These are phyloP conservation scores for Kwoniella sp. DNA, from an alignment of 768 basidiomycete genomes.

Conservation along the genomic window DNA sequence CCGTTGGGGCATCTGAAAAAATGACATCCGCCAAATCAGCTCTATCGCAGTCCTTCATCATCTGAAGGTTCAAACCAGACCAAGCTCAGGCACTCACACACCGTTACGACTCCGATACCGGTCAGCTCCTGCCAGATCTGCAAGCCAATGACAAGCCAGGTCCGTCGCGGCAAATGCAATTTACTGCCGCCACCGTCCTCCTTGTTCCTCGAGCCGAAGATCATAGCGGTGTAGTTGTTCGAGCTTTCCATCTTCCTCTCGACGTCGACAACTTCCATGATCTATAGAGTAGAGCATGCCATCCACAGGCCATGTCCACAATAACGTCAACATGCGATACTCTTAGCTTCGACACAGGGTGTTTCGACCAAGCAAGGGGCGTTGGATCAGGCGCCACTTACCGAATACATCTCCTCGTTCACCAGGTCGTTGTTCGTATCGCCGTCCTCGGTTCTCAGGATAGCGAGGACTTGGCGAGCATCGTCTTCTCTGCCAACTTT, in stretches of 20 bases:
- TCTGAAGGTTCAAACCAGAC: background rate
- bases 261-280: conserved; percentile 36
- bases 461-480: conserved; percentile 25
- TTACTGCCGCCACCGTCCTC: background rate
- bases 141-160: conserved; percentile 35
- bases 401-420: conserved; percentile 28
- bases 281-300: conserved; percentile 12
- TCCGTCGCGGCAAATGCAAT: conserved; percentile 19
- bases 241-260: conserved; percentile 21
- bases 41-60: no score
- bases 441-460: conserved; percentile 12
- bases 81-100: conserved; percentile 25
- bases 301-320: background rate
- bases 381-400: background rate
- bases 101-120: conserved; percentile 32
- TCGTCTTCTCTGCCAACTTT: conserved; percentile 40
- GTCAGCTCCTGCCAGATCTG: conserved; percentile 39
- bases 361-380: background rate
- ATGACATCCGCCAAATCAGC: background rate
- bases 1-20: conserved; percentile 22
- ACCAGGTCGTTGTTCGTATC: conserved; percentile 24
- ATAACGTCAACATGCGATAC: no score
- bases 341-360: background rate
- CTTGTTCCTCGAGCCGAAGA: conserved; percentile 13
- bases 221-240: conserved; percentile 26